Base-by-base conservation (phyloP, 139 green algal species). In the Pycnococcus provasolii region DNA sequence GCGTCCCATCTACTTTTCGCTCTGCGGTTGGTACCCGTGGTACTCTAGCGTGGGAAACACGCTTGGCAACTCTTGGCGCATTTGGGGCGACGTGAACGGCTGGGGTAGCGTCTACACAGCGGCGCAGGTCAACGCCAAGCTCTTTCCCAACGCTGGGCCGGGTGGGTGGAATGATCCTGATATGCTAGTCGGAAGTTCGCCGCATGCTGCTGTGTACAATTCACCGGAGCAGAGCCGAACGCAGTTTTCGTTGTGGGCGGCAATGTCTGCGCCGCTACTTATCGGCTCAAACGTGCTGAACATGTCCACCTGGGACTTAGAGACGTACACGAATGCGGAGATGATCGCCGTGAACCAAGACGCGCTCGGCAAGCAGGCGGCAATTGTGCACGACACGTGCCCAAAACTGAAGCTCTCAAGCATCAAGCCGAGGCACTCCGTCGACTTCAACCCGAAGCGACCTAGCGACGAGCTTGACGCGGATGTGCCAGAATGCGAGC, bases 1-100 rank as follows among this genome's bases (percentile, higher is more conserved):
- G 0, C 75, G 82, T 5, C 82, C 85, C 40, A 83, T 92, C 4
- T 58, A 87, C 5, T 91, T 78, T 73, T 81, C 65, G 9, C 58
- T 92, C 48, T 92, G 86, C 74, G 78, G 77, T 0, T 92, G 86
- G 86, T 83, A 84, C 7, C 73, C 82, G 1, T 65, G 45, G 46
- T 60, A 40, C 4, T 57, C 66, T 57, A 0, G 0, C 11, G n/a
- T 45, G 57, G 41, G 61, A 15, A 42, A 7, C n/a, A 0, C 15
- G 61, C 2, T 84, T 4, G 78, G 54, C 42, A 81, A 84, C 51
- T 71, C 52, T 4, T 84, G 78, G 77, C 60, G 77, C 52, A 83
- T 70, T 5, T 78, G 66, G 5, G 51, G 4, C 3, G 81, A 87
- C 67, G 80, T 85, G 45, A 50, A 52, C 53, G 74, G 66, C 13